Conservation (phyloP, 2,329 filamentous ascomycete genomes). For the Didymella pinodella region DNA sequence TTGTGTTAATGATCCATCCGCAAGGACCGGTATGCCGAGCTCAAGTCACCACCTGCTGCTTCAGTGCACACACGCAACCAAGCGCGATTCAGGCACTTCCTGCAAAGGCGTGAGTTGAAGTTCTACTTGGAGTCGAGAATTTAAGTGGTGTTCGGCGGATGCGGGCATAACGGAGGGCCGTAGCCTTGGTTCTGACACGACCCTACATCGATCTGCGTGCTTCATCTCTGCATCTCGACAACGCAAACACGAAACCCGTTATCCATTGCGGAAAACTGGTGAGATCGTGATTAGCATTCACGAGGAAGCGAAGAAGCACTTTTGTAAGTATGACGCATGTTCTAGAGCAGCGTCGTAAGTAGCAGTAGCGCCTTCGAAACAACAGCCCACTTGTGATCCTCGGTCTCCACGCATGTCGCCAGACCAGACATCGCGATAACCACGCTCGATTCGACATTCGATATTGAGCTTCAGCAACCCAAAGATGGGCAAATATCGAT, state of each 20-base stretch:
- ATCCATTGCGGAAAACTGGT: neutral
- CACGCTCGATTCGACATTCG: slow-evolving; percentile 21
- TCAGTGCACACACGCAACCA: neutral
- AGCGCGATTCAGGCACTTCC: neutral
- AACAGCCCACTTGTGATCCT: slow-evolving; percentile 1
- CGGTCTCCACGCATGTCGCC: neutral
- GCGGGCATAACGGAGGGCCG: neutral
- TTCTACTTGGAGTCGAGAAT: neutral
- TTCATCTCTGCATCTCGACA: neutral
- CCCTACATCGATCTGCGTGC: slow-evolving; percentile 2
- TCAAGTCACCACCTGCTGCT: neutral
- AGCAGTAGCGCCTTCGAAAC: slow-evolving; percentile 8
- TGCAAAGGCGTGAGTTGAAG: neutral
- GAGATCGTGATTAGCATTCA: neutral
- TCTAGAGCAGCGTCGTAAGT: neutral
- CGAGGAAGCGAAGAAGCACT: neutral
- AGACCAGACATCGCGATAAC: neutral
- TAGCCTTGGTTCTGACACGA: neutral
- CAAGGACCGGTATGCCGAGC: neutral
- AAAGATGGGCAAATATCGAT: slow-evolving; percentile 43
- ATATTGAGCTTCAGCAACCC: slow-evolving; percentile 1
- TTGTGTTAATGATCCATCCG: neutral
- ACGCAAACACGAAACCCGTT: neutral
- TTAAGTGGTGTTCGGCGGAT: slow-evolving; percentile 4
- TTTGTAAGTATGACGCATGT: slow-evolving; percentile 15